Base-by-base conservation (phyloP, 768 basidiomycete species). In the Kwoniella mangroviensis region DNA sequence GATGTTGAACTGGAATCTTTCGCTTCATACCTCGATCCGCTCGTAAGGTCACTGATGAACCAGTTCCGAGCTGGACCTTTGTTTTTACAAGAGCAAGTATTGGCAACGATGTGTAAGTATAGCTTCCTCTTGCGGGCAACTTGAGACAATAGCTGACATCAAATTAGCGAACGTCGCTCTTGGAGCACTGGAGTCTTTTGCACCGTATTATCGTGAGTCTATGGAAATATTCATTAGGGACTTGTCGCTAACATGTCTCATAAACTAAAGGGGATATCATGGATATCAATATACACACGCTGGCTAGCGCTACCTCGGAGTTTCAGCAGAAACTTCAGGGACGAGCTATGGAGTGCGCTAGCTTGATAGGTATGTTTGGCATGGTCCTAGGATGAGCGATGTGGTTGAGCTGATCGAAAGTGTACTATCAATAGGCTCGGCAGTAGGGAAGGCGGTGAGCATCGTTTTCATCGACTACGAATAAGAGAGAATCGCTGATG, bases 291-390 rank as follows among this genome's bases (percentile, higher is more conserved):
- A 79, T 94, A 70, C 89, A 88, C 65, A 90, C 94, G 0, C 86
- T 96, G 59, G 84, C 87, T 21, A 90, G 91, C 58, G 90, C 91
- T 12, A 89, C 89, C 53, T 87, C 88, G 6, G 80, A 86, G 0
- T 89, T 90, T 61, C 90, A 91, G 80, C 85, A 86, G 26, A 90
- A 89, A 78, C 76, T 94, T 61, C 87, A 89, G 51, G 82, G 80
- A 40, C 92, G 94, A 78, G 92, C 92, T 0, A 94, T 96, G 91
- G 93, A 95, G 79, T 94, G 93, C 81, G 92, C 92, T 0, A 91
- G 91, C 9, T 84, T 93, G 22, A 90, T 93, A 70, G 93, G 93
- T 93, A 51, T 19, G 88, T 64, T 24, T 5, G 34, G 82, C 28
- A 34, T 0, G n/a, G 51, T 59, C 52, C 56, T 52, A 13, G 6